Evolutionary conservation across 257 asterid species (phyloP).

Genomic region (Solanum chiquidenum): DNA sequence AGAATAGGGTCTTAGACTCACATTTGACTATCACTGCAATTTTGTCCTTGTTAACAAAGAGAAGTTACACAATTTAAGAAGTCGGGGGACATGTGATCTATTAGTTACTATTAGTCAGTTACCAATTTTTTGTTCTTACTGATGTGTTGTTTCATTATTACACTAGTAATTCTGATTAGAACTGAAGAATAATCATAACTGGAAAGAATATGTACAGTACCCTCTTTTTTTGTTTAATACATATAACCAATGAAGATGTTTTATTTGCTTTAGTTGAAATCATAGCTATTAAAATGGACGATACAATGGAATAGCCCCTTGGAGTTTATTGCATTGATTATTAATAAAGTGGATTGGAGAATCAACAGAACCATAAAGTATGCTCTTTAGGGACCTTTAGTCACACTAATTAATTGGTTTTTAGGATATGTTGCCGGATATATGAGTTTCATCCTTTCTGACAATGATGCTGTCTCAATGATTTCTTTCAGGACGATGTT

Average conservation of each 20-base stretch:
- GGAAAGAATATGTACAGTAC: background rate
- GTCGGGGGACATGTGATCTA: background rate
- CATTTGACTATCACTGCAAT: background rate
- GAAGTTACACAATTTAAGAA: background rate
- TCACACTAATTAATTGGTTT: background rate
- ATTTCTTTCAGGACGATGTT: slow-evolving; percentile 60
- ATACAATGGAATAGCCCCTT: background rate
- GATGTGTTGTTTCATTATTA: background rate
- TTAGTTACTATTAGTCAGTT: background rate
- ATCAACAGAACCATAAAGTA: background rate
- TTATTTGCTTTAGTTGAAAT: background rate
- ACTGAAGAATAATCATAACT: background rate
- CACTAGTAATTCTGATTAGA: background rate
- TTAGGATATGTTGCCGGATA: background rate
- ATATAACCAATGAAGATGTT: background rate
- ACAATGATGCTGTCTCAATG: background rate
- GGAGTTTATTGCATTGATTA: background rate
- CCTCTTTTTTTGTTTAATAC: background rate
- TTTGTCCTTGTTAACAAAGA: background rate
- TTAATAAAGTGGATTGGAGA: background rate
- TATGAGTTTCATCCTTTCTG: background rate
- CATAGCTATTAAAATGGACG: background rate
- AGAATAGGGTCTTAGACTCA: background rate
- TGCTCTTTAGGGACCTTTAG: background rate
- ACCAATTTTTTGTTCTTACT: background rate